These are phyloP conservation scores for Histomonas meleagridis DNA, from an alignment of 208 protist genomes.

Conservation along the genomic window DNA sequence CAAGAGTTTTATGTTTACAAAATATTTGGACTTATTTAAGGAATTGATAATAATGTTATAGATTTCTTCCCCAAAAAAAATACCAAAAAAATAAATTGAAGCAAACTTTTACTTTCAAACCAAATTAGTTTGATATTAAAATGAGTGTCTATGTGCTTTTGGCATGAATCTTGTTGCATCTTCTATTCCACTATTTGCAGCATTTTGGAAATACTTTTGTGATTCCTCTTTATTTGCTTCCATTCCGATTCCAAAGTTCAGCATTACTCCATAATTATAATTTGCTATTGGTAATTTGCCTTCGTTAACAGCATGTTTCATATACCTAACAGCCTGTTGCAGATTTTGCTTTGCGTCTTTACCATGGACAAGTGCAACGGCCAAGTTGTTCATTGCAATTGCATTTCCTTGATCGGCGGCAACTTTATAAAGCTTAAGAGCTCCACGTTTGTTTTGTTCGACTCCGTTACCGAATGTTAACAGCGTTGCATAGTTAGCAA, in stretches of 20 bases:
- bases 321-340: not conserved
- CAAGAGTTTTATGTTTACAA: too few relatives aligned
- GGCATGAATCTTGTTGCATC: too few relatives aligned
- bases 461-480: too few relatives aligned
- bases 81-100: too few relatives aligned
- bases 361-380: not conserved
- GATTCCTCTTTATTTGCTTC: not conserved
- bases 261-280: not conserved
- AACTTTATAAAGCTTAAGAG: not conserved
- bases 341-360: not conserved
- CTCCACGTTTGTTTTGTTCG: not conserved
- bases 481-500: too few relatives aligned
- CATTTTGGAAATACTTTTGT: not conserved
- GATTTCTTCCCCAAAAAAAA: too few relatives aligned
- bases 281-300: not conserved
- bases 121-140: too few relatives aligned
- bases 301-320: not conserved
- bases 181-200: not conserved
- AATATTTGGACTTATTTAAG: too few relatives aligned
- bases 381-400: conserved; percentile 2
- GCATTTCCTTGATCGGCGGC: not conserved
- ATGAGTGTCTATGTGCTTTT: too few relatives aligned
- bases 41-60: too few relatives aligned
- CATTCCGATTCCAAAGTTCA: not conserved
- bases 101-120: too few relatives aligned